A percentile compares a stretch with the other conserved stretches of the same genome.
These are phyloP conservation scores for Starmerella geochares DNA, from an alignment of 805 yeast species.

Conservation along the genomic window DNA sequence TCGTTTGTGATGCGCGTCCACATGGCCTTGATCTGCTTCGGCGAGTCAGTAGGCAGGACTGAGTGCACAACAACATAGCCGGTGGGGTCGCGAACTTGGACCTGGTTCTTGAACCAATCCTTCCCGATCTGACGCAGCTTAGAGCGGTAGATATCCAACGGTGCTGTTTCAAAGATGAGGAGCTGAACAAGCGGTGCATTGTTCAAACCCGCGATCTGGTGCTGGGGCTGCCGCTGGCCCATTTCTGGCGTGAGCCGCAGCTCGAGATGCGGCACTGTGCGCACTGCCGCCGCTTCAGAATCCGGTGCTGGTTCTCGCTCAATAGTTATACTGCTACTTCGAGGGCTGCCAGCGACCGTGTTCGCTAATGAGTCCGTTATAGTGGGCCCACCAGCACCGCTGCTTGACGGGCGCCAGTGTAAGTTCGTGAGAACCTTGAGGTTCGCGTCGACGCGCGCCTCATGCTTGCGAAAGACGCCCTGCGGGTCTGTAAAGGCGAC, in stretches of 20 bases:
- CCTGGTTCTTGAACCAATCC: conserved; percentile 59
- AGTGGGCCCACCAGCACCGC: background rate
- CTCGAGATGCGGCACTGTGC: conserved; percentile 53
- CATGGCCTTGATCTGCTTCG: conserved; percentile 17
- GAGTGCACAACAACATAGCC: conserved; percentile 55
- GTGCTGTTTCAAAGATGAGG: conserved; percentile 57
- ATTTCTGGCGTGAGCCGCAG: conserved; percentile 50
- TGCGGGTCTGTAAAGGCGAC: conserved; percentile 72
- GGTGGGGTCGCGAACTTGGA: conserved; percentile 37
- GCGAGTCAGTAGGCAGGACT: conserved; percentile 24
- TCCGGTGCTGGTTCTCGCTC: too few relatives aligned
- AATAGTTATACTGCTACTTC: background rate
- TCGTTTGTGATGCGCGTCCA: conserved; percentile 30
- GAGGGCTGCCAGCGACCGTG: background rate
- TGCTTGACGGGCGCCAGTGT: conserved; percentile 52
- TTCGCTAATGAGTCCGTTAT: background rate
- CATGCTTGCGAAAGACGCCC: conserved; percentile 41
- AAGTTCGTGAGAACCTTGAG: conserved; percentile 49
- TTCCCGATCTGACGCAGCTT: conserved; percentile 71
- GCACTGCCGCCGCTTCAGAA: conserved; percentile 27
- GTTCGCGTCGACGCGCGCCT: conserved; percentile 37
- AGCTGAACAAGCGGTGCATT: conserved; percentile 50
- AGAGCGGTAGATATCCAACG: conserved; percentile 62
- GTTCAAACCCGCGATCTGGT: conserved; percentile 35
- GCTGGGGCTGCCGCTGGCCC: conserved; percentile 34